These are phyloP conservation scores for Ceratocystis papillata DNA, from an alignment of 2,329 filamentous ascomycete species.

Conservation along the genomic window DNA sequence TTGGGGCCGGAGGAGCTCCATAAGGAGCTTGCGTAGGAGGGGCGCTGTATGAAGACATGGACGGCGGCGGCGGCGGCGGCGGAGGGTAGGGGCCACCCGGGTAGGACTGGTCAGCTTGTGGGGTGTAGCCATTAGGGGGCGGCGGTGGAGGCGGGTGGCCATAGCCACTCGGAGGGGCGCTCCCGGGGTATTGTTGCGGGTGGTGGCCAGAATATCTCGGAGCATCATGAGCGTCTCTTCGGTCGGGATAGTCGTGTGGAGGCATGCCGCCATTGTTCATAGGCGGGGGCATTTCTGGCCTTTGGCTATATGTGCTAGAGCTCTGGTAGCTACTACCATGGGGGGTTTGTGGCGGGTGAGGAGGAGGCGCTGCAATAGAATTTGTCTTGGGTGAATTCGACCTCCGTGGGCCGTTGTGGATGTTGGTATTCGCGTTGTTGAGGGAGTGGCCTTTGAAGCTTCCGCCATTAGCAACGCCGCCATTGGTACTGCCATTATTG, in stretches of 20 bases:
- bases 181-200: constrained; percentile 21
- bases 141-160: constrained; percentile 14
- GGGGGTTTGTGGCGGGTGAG: constrained; percentile 10
- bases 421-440: constrained; percentile 6
- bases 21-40: constrained; percentile 22
- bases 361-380: constrained; percentile 18
- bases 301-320: constrained; percentile 10
- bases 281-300: constrained; percentile 12
- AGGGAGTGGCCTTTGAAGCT: neutral
- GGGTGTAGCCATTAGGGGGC: constrained; percentile 10
- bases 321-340: constrained; percentile 9
- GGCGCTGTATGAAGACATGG: constrained; percentile 21
- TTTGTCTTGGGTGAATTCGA: constrained; percentile 19
- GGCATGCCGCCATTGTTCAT: constrained; percentile 12
- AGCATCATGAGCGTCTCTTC: constrained; percentile 17
- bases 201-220: constrained; percentile 18
- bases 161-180: constrained; percentile 20
- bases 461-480: neutral
- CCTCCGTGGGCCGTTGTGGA: neutral
- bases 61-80: constrained; percentile 16
- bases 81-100: constrained; percentile 14
- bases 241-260: constrained; percentile 16
- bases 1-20: constrained; percentile 18
- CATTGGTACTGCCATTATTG: neutral
- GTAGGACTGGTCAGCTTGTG: constrained; percentile 15